Evolutionary conservation across 805 yeast species (phyloP).

Genomic region (Saturnispora saitoi): DNA sequence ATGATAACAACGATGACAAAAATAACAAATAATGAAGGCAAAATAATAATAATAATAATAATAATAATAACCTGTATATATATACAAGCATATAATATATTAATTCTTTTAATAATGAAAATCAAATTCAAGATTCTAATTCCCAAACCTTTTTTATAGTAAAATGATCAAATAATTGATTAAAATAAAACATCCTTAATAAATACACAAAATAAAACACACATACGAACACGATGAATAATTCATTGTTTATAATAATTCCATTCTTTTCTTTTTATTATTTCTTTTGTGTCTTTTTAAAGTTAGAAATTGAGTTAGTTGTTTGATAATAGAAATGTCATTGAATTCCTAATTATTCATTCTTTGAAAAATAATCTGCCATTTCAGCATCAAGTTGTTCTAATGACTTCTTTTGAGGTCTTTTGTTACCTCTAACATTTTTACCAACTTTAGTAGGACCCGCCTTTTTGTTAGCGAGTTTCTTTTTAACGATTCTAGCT

Average conservation of each 20-base stretch:
- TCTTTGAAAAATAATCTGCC: slow-evolving; percentile 84
- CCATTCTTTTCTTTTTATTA: no score
- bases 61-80: not conserved
- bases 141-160: not conserved
- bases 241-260: no score
- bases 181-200: not conserved
- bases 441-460: slow-evolving; percentile 14
- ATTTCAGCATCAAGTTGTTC: slow-evolving; percentile 96
- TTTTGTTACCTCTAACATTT: slow-evolving; percentile 17
- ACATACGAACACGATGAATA: not conserved
- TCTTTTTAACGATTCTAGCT: slow-evolving; percentile 34
- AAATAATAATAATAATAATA: no score
- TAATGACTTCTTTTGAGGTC: slow-evolving; percentile 54
- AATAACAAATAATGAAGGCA: not conserved
- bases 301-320: not conserved
- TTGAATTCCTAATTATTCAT: slow-evolving; percentile 19
- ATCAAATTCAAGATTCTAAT: no score
- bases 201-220: slow-evolving; percentile 1
- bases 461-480: slow-evolving; percentile 28
- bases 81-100: not conserved
- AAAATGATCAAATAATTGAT: not conserved
- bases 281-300: not conserved
- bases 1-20: not conserved
- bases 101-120: not conserved
- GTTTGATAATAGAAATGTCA: not conserved